Evolutionary conservation across 1,284 basidiomycete species (phyloP).

Genomic region (Psilocybe mexicana): DNA sequence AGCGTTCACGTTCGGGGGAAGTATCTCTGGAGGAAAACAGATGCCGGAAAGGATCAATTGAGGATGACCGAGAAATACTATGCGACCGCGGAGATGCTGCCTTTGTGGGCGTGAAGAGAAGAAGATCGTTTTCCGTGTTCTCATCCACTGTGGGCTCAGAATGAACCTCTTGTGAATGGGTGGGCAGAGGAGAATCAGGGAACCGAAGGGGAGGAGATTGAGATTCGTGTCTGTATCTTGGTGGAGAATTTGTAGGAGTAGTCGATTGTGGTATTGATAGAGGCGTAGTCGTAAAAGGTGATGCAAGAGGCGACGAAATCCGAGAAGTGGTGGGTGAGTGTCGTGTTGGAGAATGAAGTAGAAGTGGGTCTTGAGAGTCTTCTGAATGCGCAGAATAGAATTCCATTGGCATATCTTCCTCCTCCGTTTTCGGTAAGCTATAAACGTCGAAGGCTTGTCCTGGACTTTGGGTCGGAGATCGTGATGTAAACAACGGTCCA

Average conservation of each 20-base stretch:
- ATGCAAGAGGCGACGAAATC: conserved; percentile 6
- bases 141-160: not conserved
- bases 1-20: not conserved
- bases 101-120: conserved; percentile 16
- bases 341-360: conserved; percentile 12
- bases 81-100: not conserved
- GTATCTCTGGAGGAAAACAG: not conserved
- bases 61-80: conserved; percentile 11
- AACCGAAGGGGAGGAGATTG: conserved; percentile 8
- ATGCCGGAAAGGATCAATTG: not conserved
- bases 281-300: not conserved
- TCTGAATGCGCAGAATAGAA: not conserved
- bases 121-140: conserved; percentile 4
- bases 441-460: not conserved
- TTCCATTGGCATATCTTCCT: not conserved
- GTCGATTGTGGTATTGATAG: not conserved
- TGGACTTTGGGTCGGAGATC: conserved; percentile 7
- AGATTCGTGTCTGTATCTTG: conserved; percentile 7
- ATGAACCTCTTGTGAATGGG: not conserved
- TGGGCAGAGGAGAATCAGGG: not conserved
- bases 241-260: conserved; percentile 11
- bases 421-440: conserved; percentile 3
- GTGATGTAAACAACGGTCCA: not conserved
- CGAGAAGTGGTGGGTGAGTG: not conserved
- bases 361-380: conserved; percentile 25